These are phyloP conservation scores for Globomyces pollinis-pini DNA, from an alignment of 192 early-diverging fungal species.

Conservation along the genomic window DNA sequence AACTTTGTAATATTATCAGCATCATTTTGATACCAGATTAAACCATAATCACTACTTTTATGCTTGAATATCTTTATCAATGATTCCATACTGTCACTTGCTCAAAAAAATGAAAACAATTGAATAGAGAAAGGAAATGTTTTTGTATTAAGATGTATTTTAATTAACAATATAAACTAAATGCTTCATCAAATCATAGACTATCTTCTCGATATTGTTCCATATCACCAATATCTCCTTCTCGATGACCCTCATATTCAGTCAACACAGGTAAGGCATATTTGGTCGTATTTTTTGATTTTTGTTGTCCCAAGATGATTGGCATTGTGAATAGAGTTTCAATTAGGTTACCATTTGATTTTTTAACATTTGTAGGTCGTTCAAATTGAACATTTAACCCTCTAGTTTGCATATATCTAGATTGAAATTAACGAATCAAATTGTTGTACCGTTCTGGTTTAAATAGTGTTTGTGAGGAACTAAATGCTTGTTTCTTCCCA, in stretches of 20 bases:
- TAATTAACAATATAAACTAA: too few species aligned
- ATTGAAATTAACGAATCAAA: too few species aligned
- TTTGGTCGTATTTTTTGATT: not conserved
- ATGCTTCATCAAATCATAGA: too few species aligned
- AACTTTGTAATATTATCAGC: too few species aligned
- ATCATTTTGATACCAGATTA: too few species aligned
- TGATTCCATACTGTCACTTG: too few species aligned
- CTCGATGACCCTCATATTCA: not conserved
- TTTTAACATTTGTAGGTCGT: not conserved
- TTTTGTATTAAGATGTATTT: too few species aligned
- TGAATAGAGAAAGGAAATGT: too few species aligned
- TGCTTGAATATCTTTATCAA: too few species aligned
- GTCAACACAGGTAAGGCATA: not conserved
- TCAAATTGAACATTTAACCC: slow-evolving; percentile 5
- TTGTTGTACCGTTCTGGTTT: not conserved
- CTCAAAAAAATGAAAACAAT: too few species aligned
- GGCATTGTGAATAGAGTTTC: slow-evolving; percentile 2
- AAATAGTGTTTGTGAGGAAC: not conserved
- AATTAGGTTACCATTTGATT: not conserved
- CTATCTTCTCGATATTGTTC: too few species aligned
- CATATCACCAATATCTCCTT: not conserved
- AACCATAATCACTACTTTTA: too few species aligned
- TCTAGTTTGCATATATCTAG: slow-evolving; percentile 7
- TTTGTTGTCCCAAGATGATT: not conserved
- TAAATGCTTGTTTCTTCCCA: not conserved